These are phyloP conservation scores for Rugonectria rugulosa DNA, from an alignment of 2,329 filamentous ascomycete genomes.

Conservation along the genomic window DNA sequence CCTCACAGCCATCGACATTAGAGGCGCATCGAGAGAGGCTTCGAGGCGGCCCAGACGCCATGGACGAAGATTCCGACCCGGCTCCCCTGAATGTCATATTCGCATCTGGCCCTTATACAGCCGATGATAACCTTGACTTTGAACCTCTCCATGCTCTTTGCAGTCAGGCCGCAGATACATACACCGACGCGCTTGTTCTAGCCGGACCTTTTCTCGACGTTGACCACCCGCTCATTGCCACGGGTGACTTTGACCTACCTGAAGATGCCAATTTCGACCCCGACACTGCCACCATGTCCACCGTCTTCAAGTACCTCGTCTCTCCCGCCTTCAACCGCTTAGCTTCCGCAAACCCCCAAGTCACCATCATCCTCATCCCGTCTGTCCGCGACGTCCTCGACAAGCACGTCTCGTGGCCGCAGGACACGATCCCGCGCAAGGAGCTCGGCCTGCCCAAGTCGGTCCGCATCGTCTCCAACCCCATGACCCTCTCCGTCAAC, in stretches of 20 bases:
- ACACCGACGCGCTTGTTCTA: conserved; percentile 81
- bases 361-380: conserved; percentile 84
- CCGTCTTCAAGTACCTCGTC: conserved; percentile 84
- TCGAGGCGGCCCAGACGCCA: conserved; percentile 67
- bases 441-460: conserved; percentile 82
- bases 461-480: conserved; percentile 83
- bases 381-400: conserved; percentile 83
- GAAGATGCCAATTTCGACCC: conserved; percentile 72
- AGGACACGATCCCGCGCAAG: conserved; percentile 67
- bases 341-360: conserved; percentile 71
- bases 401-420: conserved; percentile 87
- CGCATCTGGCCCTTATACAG: conserved; percentile 88
- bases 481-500: conserved; percentile 88
- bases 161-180: conserved; percentile 74
- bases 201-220: conserved; percentile 89
- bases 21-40: conserved; percentile 74
- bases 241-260: conserved; percentile 80
- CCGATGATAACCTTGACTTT: conserved; percentile 91
- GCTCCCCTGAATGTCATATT: conserved; percentile 79
- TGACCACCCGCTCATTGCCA: conserved; percentile 87
- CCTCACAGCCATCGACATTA: conserved; percentile 71
- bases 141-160: conserved; percentile 86
- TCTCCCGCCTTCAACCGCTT: conserved; percentile 77
- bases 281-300: conserved; percentile 80
- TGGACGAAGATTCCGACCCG: conserved; percentile 60